Percentiles rank a stretch among this genome's conserved stretches.
Evolutionary conservation across 352 stramenopile species (phyloP).

Genomic region (Pythium angustatum): DNA sequence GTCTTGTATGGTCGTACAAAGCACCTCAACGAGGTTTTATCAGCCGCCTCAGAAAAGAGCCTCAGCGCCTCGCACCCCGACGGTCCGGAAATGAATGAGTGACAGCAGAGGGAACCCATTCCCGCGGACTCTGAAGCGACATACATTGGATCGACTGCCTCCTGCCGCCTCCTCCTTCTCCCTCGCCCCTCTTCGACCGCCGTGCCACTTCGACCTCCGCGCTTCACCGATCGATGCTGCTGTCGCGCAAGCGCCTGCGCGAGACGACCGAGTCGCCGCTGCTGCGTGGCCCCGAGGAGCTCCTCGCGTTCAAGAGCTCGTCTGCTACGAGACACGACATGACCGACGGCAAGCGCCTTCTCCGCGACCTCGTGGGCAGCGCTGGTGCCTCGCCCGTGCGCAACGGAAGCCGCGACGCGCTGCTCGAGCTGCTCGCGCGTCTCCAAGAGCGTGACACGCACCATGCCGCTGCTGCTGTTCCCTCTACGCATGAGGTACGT

Average conservation of each 20-base stretch:
- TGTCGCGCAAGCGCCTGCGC: conserved; percentile 53
- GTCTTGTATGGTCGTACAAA: conserved; percentile 1
- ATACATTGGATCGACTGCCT: background rate
- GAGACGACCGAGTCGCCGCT: conserved; percentile 27
- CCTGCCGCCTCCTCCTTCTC: background rate
- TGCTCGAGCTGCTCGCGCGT: conserved; percentile 38
- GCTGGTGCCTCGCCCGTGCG: too few species aligned
- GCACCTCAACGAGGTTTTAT: conserved; percentile 25
- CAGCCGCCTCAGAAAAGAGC: background rate
- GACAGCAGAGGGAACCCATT: conserved; percentile 26
- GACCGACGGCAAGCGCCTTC: conserved; percentile 42
- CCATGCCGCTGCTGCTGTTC: too few species aligned
- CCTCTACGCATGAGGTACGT: too few species aligned
- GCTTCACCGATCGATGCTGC: conserved; percentile 33
- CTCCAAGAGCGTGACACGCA: conserved; percentile 26
- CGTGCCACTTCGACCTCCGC: too few species aligned
- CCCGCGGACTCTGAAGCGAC: conserved; percentile 3
- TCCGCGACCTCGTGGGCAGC: conserved; percentile 42
- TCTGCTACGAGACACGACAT: background rate
- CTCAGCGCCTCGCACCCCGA: background rate
- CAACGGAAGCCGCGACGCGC: conserved; percentile 18
- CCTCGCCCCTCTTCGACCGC: background rate
- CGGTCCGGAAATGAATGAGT: background rate
- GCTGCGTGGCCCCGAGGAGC: conserved; percentile 29
- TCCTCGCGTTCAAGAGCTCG: conserved; percentile 16